Evolutionary conservation across 1,284 basidiomycete genomes (phyloP), one percentile per base, ranked within the genome.

Genomic region (Mycosarcoma maydis): DNA sequence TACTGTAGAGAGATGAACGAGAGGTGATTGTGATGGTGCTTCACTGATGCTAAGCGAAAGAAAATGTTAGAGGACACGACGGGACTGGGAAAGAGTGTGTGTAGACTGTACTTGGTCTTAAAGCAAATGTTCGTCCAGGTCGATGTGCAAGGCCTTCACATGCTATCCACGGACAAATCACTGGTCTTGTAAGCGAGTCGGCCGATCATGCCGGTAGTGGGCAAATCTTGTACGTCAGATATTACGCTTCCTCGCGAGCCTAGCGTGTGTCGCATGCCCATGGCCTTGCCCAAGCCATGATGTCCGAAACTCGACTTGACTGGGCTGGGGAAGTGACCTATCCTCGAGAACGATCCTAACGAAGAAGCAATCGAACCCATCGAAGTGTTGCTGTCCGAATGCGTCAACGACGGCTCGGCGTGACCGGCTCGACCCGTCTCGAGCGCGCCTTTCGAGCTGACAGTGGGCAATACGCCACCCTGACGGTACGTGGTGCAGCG

Each of bases 391-490:
- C 68, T 71, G 40, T 59, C 59, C 47, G 61, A 66, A 16, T 60
- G 52, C 14, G 46, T 36, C 33, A 71, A 23, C 17, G 47, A 51
- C 13, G 66, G 54, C 22, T 60, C 53, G 19, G 45, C 57, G 24
- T 67, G 68, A 4, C 39, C 39, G 3, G 54, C 62, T 11, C 55
- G 8, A 16, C 69, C 58, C 23, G 54, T 59, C 5, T 55, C 45
- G 33, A 71, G 51, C 11, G 68, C 68, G 6, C 69, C 62, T n/a
- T 61, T 67, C 3, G 69, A 67, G 58, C 58, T 66, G 41, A 72
- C 24, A 0, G 62, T 67, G 3, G 69, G 69, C 46, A 72, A 26
- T 10, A 72, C 62, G 13, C 69, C 69, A 10, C 69, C 69, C n/a
- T 61, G 50, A 13, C 61, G 61, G 36, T 65, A 65, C 3, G 68